Percentiles rank a stretch among this genome's conserved stretches.
phyloP scores from a whole-genome alignment of 2,329 filamentous ascomycete genomes.

The Curvularia sp. region DNA sequence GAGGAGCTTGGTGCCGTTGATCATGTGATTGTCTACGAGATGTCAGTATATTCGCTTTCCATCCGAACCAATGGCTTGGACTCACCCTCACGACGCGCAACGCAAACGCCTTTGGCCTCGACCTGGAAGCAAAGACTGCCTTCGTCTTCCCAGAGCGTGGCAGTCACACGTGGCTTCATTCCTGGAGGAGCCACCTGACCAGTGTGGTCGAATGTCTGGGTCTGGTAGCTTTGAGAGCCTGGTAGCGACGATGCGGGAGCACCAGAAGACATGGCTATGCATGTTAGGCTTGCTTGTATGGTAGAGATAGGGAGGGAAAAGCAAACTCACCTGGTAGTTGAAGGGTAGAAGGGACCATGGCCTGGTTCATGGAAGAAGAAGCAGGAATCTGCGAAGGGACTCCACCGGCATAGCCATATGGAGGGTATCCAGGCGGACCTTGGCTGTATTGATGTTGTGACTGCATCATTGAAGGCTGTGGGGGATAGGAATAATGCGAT shows the following conservation, averaged over 20 bases:
- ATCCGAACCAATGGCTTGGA: conserved; percentile 13
- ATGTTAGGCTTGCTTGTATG: conserved; percentile 14
- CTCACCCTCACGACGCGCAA: conserved; percentile 86
- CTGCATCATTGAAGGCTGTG: conserved; percentile 76
- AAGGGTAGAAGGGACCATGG: conserved; percentile 72
- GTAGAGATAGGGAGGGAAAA: not conserved
- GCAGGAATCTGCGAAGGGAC: conserved; percentile 77
- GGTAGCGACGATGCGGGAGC: conserved; percentile 39
- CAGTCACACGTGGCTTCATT: conserved; percentile 95
- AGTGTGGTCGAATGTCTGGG: conserved; percentile 77
- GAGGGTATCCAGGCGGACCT: conserved; percentile 63
- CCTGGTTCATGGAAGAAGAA: conserved; percentile 71
- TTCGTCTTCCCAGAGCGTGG: conserved; percentile 97
- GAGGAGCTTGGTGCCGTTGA: conserved; percentile 95
- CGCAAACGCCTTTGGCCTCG: conserved; percentile 93
- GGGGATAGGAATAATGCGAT: conserved; percentile 73
- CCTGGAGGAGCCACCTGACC: conserved; percentile 90
- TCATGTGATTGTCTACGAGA: conserved; percentile 90
- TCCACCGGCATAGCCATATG: conserved; percentile 78
- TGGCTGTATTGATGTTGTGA: conserved; percentile 71
- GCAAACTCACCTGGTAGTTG: conserved; percentile 62
- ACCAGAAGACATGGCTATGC: conserved; percentile 44
- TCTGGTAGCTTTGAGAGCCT: conserved; percentile 46
- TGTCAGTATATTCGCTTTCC: not conserved
- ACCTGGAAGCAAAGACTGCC: conserved; percentile 98